These are phyloP conservation scores for Penicillium riverlandense DNA, from an alignment of 495 filamentous ascomycete genomes.

Conservation along the genomic window DNA sequence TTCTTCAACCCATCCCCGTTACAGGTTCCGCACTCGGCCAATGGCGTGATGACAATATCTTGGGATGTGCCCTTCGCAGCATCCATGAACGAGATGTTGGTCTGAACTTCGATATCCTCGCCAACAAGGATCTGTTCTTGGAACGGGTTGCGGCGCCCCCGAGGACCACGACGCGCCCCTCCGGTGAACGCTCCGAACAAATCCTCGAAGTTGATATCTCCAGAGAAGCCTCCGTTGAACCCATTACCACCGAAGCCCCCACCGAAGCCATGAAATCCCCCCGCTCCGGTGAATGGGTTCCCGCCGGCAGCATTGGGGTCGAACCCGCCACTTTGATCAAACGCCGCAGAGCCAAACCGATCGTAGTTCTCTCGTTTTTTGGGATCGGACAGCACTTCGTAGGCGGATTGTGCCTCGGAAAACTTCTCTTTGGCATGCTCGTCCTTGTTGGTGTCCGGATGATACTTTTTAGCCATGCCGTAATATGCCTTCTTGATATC, in stretches of 20 bases:
- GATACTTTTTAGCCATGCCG: conserved; percentile 93
- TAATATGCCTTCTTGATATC: conserved; percentile 99
- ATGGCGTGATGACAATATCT: conserved; percentile 69
- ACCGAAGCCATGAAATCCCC: conserved; percentile 47
- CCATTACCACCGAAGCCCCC: conserved; percentile 47
- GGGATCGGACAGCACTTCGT: conserved; percentile 85
- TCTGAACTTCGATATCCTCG: conserved; percentile 90
- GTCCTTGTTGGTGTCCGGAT: conserved; percentile 97
- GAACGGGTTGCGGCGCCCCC: conserved; percentile 54
- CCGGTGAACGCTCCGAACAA: conserved; percentile 83
- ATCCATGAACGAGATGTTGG: conserved; percentile 90
- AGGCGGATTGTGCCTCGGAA: conserved; percentile 80
- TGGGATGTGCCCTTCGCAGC: conserved; percentile 82
- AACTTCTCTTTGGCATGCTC: conserved; percentile 87
- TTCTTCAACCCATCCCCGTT: conserved; percentile 75
- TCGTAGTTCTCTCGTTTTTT: conserved; percentile 90
- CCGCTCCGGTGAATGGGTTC: conserved; percentile 53
- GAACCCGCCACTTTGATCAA: conserved; percentile 69
- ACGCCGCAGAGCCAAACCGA: conserved; percentile 79
- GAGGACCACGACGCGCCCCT: conserved; percentile 49
- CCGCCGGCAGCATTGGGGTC: conserved; percentile 59
- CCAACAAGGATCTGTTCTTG: conserved; percentile 74
- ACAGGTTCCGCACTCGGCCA: conserved; percentile 75
- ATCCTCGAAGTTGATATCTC: conserved; percentile 91
- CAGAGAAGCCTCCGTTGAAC: conserved; percentile 57